Evolutionary conservation across 371 early-diverging fungal species (phyloP).

Genomic region (Apophysomyces ossiformis): DNA sequence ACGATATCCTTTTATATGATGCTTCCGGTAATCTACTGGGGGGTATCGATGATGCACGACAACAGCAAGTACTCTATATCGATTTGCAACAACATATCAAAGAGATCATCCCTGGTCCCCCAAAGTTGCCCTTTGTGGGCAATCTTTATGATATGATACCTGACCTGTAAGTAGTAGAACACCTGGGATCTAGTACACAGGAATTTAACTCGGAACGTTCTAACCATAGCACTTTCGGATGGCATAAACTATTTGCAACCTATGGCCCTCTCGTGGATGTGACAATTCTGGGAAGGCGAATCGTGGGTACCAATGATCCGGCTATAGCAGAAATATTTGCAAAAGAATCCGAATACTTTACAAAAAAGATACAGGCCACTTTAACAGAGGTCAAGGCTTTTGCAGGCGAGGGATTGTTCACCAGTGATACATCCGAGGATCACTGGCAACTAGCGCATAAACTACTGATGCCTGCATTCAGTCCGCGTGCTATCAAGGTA

Average conservation of each 20-base stretch:
- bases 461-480: conserved; percentile 59
- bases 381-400: conserved; percentile 42
- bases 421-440: conserved; percentile 43
- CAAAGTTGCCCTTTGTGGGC: conserved; percentile 32
- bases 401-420: conserved; percentile 52
- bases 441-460: conserved; percentile 59
- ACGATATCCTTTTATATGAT: conserved; percentile 25
- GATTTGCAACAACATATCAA: conserved; percentile 27
- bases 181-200: too few relatives aligned
- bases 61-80: conserved; percentile 34
- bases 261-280: conserved; percentile 37
- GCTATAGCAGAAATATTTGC: conserved; percentile 39
- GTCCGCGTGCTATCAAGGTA: conserved; percentile 44
- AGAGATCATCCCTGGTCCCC: conserved; percentile 33
- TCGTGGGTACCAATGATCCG: conserved; percentile 38
- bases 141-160: conserved; percentile 33
- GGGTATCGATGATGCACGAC: conserved; percentile 27
- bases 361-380: conserved; percentile 34
- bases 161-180: conserved; percentile 24
- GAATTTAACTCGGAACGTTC: not conserved
- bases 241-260: conserved; percentile 23
- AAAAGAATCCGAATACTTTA: conserved; percentile 49
- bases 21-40: conserved; percentile 21
- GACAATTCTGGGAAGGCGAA: conserved; percentile 19
- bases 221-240: conserved; percentile 17